These are phyloP conservation scores for Heliosperma pusillum DNA, from an alignment of 148 eudicot genomes.

Conservation along the genomic window DNA sequence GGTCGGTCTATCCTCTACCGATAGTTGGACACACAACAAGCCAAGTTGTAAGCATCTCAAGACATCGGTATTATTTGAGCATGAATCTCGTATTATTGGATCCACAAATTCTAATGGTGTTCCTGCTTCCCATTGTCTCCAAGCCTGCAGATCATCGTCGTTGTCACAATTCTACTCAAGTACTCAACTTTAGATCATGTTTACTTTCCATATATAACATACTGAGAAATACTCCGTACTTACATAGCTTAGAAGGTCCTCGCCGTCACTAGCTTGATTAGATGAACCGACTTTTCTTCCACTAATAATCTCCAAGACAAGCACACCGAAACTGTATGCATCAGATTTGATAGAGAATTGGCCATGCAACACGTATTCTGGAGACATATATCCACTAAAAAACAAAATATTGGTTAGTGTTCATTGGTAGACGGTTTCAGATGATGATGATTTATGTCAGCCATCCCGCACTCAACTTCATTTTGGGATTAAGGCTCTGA, in stretches of 20 bases:
- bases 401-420: too few relatives aligned
- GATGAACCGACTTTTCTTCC: constrained; percentile 20
- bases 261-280: not conserved
- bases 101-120: constrained; percentile 24
- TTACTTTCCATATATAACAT: too few relatives aligned
- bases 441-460: too few relatives aligned
- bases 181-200: not conserved
- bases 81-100: constrained; percentile 24
- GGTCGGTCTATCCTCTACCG: constrained; percentile 36
- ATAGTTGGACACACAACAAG: constrained; percentile 48
- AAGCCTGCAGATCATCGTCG: constrained; percentile 13
- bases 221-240: not conserved
- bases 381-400: constrained; percentile 40
- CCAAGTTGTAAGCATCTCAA: constrained; percentile 47
- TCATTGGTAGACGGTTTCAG: too few relatives aligned
- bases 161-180: not conserved
- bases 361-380: constrained; percentile 27
- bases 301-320: constrained; percentile 35
- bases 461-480: too few relatives aligned
- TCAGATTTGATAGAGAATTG: constrained; percentile 28
- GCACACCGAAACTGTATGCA: constrained; percentile 30
- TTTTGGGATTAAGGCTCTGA: too few relatives aligned
- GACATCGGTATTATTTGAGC: constrained; percentile 17
- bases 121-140: constrained; percentile 22
- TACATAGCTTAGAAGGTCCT: constrained; percentile 36